Evolutionary conservation across 208 protist species (phyloP).

Genomic region (Chromosphaera perkinsii): DNA sequence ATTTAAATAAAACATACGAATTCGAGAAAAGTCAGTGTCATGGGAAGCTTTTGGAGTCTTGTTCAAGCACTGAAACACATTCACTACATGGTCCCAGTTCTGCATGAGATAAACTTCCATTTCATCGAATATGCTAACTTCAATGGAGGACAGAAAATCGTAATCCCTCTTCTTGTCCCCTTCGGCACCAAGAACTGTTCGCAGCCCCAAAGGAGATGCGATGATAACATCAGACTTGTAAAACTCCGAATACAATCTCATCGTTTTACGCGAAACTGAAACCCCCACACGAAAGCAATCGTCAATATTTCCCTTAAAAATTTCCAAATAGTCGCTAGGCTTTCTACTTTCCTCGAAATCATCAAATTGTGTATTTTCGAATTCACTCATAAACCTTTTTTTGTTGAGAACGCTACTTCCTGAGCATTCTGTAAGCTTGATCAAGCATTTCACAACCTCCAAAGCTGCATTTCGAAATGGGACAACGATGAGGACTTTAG

Average conservation of each 20-base stretch:
- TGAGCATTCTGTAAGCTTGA: not conserved
- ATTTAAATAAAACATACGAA: conserved; percentile 34
- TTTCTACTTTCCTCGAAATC: conserved; percentile 32
- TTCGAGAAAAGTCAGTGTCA: conserved; percentile 56
- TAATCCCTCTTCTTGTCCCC: conserved; percentile 54
- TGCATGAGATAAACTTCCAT: conserved; percentile 89
- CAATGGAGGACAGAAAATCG: conserved; percentile 82
- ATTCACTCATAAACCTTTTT: not conserved
- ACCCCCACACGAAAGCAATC: conserved; percentile 88
- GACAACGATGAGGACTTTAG: conserved; percentile 79
- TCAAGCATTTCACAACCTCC: not conserved
- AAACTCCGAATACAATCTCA: conserved; percentile 74
- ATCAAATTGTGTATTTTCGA: not conserved
- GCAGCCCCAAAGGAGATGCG: conserved; percentile 83
- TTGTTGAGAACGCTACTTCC: conserved; percentile 11
- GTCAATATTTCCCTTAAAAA: conserved; percentile 89
- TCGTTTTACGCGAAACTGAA: conserved; percentile 49
- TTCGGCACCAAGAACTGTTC: conserved; percentile 42
- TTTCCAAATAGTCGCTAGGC: conserved; percentile 74
- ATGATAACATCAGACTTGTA: conserved; percentile 86
- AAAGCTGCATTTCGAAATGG: conserved; percentile 68
- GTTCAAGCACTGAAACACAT: conserved; percentile 68
- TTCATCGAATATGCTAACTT: conserved; percentile 83
- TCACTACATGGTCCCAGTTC: conserved; percentile 86
- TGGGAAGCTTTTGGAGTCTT: conserved; percentile 52